phyloP scores from a whole-genome alignment of 2,329 filamentous ascomycete species.

The Aspergillus sp. region DNA sequence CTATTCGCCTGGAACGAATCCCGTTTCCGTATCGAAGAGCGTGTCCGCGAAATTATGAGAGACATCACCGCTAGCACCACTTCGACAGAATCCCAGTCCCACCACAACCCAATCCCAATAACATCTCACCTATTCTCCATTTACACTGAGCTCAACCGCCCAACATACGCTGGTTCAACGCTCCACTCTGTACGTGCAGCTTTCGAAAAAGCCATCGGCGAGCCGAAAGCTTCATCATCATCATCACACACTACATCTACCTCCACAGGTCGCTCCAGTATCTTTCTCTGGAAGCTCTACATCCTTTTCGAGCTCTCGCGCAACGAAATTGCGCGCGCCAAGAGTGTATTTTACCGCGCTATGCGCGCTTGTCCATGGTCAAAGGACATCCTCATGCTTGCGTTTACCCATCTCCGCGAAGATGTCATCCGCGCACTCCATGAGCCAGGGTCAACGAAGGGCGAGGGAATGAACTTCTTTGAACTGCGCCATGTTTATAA shows the following conservation, averaged over 20 bases:
- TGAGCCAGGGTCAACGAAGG: not conserved
- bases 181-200: constrained; percentile 54
- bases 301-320: constrained; percentile 50
- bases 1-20: constrained; percentile 73
- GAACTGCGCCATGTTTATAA: constrained; percentile 57
- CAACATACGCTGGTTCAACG: constrained; percentile 46
- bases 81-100: constrained; percentile 37
- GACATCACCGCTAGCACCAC: constrained; percentile 26
- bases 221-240: constrained; percentile 15
- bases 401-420: constrained; percentile 48
- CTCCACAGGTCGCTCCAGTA: constrained; percentile 36
- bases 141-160: constrained; percentile 53
- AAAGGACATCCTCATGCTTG: constrained; percentile 60
- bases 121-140: constrained; percentile 57
- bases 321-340: constrained; percentile 43
- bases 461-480: constrained; percentile 38
- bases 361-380: constrained; percentile 62
- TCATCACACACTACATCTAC: not conserved
- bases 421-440: constrained; percentile 15
- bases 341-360: constrained; percentile 56
- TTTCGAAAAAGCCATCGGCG: constrained; percentile 54
- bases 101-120: constrained; percentile 32
- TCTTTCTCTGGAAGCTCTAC: constrained; percentile 54
- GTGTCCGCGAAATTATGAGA: constrained; percentile 66
- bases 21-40: constrained; percentile 71